Evolutionary conservation across 2,329 filamentous ascomycete genomes (phyloP).

Genomic region (Plectosphaerella plurivora): DNA sequence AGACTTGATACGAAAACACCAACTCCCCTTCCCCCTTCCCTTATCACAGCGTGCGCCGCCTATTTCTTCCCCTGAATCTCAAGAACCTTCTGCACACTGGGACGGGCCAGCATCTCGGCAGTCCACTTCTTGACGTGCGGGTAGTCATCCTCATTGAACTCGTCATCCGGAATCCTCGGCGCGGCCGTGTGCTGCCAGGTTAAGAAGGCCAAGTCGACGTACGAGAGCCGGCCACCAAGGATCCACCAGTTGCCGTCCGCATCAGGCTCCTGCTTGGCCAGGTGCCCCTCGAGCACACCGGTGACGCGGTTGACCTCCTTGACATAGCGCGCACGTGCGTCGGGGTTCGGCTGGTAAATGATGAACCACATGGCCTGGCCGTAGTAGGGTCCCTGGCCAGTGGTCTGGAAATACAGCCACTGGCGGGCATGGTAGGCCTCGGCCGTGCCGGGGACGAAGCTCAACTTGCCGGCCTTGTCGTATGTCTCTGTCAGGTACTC

Average conservation of each 20-base stretch:
- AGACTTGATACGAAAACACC: too few species aligned
- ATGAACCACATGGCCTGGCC: constrained; percentile 25
- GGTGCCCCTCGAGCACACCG: constrained; percentile 14
- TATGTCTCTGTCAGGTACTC: constrained; percentile 18
- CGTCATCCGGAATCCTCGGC: background rate
- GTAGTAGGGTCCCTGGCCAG: constrained; percentile 33
- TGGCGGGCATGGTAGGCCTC: constrained; percentile 20
- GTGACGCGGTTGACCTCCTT: constrained; percentile 21
- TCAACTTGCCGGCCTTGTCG: constrained; percentile 10
- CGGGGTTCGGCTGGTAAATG: constrained; percentile 19
- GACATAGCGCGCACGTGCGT: constrained; percentile 21
- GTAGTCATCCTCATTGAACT: constrained; percentile 3
- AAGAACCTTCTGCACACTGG: constrained; percentile 9
- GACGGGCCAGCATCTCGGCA: constrained; percentile 5
- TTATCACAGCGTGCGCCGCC: too few species aligned
- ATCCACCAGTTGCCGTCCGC: constrained; percentile 11
- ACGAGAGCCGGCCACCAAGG: constrained; percentile 15
- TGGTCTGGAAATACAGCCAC: constrained; percentile 31
- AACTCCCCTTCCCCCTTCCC: too few species aligned
- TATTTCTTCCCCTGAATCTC: constrained; percentile 3
- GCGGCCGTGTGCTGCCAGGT: constrained; percentile 9
- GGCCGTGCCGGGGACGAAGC: constrained; percentile 6
- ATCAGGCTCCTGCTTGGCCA: constrained; percentile 13
- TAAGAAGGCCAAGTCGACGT: constrained; percentile 20
- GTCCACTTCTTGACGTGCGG: constrained; percentile 8